Percentiles rank a stretch among this genome's conserved stretches.
Conservation (phyloP, 768 basidiomycete species). For the Postia placenta region DNA sequence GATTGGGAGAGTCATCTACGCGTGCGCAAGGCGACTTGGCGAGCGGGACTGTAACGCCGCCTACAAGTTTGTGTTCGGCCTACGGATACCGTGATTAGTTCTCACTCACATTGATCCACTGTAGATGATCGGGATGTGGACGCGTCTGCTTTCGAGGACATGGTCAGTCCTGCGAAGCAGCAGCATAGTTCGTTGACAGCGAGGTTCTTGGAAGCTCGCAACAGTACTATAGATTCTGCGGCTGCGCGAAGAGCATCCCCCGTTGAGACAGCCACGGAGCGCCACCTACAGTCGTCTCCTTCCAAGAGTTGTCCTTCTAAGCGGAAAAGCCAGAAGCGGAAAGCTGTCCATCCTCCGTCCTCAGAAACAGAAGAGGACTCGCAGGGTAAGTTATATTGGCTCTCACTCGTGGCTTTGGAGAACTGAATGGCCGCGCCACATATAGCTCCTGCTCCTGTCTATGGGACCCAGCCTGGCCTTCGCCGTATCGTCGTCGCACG, state of each 20-base stretch:
- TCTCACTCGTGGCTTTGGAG: background rate
- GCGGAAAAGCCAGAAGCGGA: background rate
- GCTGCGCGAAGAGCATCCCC: background rate
- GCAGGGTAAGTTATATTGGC: constrained; percentile 4
- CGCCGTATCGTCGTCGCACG: no score
- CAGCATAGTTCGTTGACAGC: background rate
- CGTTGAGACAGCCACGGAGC: background rate
- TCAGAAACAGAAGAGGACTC: constrained; percentile 17
- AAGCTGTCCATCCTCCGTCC: constrained; percentile 1
- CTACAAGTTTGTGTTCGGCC: background rate
- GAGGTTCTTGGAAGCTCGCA: background rate
- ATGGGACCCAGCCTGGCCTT: background rate
- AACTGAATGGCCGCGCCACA: background rate
- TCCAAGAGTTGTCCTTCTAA: no score
- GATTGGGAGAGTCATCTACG: background rate
- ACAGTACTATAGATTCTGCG: background rate
- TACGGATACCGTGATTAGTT: background rate
- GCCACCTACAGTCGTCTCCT: background rate
- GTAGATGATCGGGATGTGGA: background rate
- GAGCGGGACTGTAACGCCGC: background rate
- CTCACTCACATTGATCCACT: background rate
- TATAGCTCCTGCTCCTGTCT: constrained; percentile 3
- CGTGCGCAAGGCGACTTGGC: background rate
- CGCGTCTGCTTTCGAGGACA: background rate
- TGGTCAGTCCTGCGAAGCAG: no score